Conservation (phyloP, 441 rosid genomes). For the Gossypium davidsonii region DNA sequence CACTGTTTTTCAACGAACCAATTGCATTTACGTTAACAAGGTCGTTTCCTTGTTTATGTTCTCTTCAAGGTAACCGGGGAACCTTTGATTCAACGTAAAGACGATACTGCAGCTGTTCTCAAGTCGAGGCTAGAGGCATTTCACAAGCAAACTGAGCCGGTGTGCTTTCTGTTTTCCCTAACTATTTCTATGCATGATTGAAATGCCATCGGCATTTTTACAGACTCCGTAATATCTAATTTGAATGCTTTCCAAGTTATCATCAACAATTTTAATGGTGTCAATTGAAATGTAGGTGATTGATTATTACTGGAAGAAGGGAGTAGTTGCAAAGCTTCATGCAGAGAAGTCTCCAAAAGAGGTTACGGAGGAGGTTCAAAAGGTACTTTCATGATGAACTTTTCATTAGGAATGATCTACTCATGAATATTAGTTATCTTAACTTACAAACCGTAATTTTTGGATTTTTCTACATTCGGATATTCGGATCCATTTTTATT, state of each 20-base stretch:
- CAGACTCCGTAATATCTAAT: neutral
- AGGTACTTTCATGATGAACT: constrained; percentile 45
- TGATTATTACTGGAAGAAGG: constrained; percentile 67
- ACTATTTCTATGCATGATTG: neutral
- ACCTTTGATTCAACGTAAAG: constrained; percentile 89
- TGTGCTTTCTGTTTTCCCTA: constrained; percentile 23
- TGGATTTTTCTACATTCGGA: neutral
- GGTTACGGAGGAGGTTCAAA: constrained; percentile 73
- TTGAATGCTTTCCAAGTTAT: neutral
- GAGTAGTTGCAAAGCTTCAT: constrained; percentile 59
- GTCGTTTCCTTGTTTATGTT: neutral
- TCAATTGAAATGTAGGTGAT: constrained; percentile 50
- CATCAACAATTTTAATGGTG: neutral
- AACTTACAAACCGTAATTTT: neutral
- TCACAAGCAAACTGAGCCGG: constrained; percentile 93
- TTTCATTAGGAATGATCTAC: neutral
- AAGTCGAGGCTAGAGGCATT: constrained; percentile 85
- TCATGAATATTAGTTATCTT: neutral
- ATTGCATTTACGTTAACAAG: constrained; percentile 10
- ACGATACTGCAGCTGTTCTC: constrained; percentile 83
- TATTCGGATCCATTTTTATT: neutral
- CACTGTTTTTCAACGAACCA: neutral
- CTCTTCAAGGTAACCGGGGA: constrained; percentile 59
- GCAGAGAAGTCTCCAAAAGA: constrained; percentile 80
- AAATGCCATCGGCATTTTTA: neutral